phyloP scores from a whole-genome alignment of 495 filamentous ascomycete genomes.

The Talaromyces ruber region DNA sequence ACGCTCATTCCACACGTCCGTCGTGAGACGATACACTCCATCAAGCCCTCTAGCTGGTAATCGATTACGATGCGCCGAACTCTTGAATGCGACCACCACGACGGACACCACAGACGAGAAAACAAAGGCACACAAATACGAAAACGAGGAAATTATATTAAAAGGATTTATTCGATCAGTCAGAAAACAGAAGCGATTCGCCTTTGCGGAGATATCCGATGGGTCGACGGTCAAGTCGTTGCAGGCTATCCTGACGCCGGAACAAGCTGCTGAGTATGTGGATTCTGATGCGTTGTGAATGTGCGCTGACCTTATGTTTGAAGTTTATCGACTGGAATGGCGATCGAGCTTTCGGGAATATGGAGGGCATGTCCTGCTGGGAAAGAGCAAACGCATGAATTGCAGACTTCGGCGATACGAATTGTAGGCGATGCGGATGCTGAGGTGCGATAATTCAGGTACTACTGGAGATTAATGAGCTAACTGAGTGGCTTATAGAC shows the following conservation, averaged over 20 bases:
- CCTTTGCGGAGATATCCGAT: constrained; percentile 81
- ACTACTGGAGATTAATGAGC: neutral
- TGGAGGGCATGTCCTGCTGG: constrained; percentile 68
- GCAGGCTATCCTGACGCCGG: constrained; percentile 72
- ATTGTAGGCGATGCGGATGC: constrained; percentile 71
- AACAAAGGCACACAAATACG: constrained; percentile 19
- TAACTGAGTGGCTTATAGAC: constrained; percentile 42
- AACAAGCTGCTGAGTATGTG: constrained; percentile 57
- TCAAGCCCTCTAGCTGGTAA: constrained; percentile 9
- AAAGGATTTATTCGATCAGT: constrained; percentile 79
- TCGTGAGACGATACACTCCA: constrained; percentile 22
- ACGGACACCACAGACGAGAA: neutral
- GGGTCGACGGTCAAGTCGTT: constrained; percentile 72
- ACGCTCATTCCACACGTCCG: constrained; percentile 31
- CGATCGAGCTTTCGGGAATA: constrained; percentile 67
- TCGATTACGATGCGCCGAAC: constrained; percentile 28
- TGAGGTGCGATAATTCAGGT: constrained; percentile 47
- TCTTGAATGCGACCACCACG: constrained; percentile 23
- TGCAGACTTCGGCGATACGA: constrained; percentile 59
- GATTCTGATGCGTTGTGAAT: constrained; percentile 3
- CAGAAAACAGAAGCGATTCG: constrained; percentile 72
- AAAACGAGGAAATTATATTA: constrained; percentile 46
- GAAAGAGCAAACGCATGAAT: constrained; percentile 67
- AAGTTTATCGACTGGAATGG: constrained; percentile 73
- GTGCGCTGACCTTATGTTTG: neutral